phyloP scores from a whole-genome alignment of 805 yeast genomes.

The Zygosaccharomyces bailii region DNA sequence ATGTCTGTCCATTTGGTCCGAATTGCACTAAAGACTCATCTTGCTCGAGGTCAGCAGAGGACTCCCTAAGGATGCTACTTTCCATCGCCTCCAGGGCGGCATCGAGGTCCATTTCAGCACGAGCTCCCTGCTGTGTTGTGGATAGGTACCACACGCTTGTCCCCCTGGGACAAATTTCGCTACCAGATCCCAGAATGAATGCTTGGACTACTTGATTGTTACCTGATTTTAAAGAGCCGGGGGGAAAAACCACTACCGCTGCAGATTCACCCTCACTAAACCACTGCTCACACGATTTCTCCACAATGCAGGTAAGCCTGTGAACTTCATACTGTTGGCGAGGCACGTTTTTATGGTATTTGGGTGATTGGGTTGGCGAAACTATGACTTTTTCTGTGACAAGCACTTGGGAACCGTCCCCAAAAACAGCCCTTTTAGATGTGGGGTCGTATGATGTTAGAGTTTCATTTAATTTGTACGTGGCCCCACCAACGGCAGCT shows the following conservation, averaged over 20 bases:
- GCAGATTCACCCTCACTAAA: slow-evolving; percentile 79
- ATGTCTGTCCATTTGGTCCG: slow-evolving; percentile 59
- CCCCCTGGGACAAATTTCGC: slow-evolving; percentile 83
- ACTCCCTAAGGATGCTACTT: slow-evolving; percentile 73
- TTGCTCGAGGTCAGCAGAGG: slow-evolving; percentile 53
- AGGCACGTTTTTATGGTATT: slow-evolving; percentile 41
- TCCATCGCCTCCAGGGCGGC: slow-evolving; percentile 80
- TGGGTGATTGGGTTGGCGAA: slow-evolving; percentile 65
- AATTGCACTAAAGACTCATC: slow-evolving; percentile 55
- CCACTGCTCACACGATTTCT: slow-evolving; percentile 89
- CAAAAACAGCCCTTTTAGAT: slow-evolving; percentile 62
- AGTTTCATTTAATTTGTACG: slow-evolving; percentile 75
- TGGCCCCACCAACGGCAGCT: slow-evolving; percentile 97
- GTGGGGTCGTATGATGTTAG: slow-evolving; percentile 62
- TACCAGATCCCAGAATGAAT: slow-evolving; percentile 78
- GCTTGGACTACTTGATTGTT: slow-evolving; percentile 81
- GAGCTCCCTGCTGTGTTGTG: slow-evolving; percentile 64
- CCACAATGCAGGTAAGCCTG: slow-evolving; percentile 76
- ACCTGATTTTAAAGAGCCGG: slow-evolving; percentile 62
- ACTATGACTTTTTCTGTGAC: slow-evolving; percentile 77
- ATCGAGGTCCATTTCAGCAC: slow-evolving; percentile 75
- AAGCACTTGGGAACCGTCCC: slow-evolving; percentile 70
- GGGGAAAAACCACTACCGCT: slow-evolving; percentile 90
- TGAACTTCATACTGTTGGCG: slow-evolving; percentile 55
- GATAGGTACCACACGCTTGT: slow-evolving; percentile 89